These are phyloP conservation scores for Pythium rhizo-oryzae DNA, from an alignment of 352 stramenopile species.

Conservation along the genomic window DNA sequence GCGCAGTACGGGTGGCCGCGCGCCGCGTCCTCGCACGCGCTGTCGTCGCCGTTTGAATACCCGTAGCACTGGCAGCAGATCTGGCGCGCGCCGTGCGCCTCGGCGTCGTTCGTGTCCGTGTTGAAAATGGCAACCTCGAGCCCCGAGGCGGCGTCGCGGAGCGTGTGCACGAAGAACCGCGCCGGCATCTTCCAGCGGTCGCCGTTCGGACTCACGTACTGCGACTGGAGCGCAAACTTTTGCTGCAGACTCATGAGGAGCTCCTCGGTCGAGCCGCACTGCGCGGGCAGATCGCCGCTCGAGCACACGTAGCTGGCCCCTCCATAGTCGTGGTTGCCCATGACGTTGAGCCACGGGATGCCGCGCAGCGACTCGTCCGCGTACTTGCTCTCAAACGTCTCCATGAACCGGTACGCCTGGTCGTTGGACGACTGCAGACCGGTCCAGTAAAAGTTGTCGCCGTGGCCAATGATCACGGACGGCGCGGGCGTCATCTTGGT, in stretches of 20 bases:
- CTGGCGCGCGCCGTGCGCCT: constrained; percentile 61
- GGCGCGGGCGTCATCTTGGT: constrained; percentile 28
- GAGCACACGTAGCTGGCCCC: constrained; percentile 75
- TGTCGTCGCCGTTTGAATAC: constrained; percentile 65
- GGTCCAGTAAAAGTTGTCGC: constrained; percentile 67
- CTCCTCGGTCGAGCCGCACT: constrained; percentile 53
- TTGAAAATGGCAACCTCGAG: constrained; percentile 84
- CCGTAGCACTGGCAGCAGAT: constrained; percentile 86
- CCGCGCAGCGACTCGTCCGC: constrained; percentile 43
- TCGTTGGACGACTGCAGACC: constrained; percentile 56
- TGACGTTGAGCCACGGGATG: constrained; percentile 83
- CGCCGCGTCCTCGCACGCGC: constrained; percentile 54
- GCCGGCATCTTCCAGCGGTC: constrained; percentile 79
- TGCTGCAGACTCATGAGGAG: constrained; percentile 51
- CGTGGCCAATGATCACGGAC: constrained; percentile 41
- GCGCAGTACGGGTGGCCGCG: constrained; percentile 59
- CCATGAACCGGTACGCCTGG: constrained; percentile 65
- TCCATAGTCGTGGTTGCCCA: constrained; percentile 88
- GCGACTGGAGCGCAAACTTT: constrained; percentile 71
- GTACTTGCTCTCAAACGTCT: constrained; percentile 86
- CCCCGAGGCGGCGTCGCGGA: constrained; percentile 41
- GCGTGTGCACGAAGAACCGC: constrained; percentile 76
- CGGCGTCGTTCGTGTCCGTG: constrained; percentile 69
- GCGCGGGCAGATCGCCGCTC: constrained; percentile 35
- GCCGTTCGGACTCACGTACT: constrained; percentile 77